phyloP scores from a whole-genome alignment of 106 monocot genomes.

The Allium sativum region DNA sequence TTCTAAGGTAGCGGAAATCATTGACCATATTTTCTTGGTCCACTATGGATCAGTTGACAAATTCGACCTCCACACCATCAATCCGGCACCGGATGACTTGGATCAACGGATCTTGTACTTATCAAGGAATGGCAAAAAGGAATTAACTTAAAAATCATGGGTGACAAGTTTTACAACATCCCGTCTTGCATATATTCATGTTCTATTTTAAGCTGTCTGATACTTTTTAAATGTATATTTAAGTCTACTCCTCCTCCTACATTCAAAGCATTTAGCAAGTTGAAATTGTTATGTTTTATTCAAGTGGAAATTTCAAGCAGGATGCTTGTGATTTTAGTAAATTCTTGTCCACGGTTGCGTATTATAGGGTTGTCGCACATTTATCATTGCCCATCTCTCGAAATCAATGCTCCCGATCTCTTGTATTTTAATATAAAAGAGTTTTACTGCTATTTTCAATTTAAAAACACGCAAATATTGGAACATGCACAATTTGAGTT shows the following conservation, averaged over 20 bases:
- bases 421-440: not conserved
- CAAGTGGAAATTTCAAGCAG: not conserved
- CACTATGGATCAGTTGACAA: constrained; percentile 5
- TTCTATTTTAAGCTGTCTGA: not conserved
- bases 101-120: constrained; percentile 5
- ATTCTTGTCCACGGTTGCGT: not conserved
- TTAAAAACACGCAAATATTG: not conserved
- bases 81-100: not conserved
- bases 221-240: not conserved
- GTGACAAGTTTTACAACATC: not conserved
- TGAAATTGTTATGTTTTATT: not conserved
- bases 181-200: constrained; percentile 6
- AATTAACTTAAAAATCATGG: not conserved
- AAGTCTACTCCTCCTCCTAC: not conserved
- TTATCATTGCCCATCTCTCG: not conserved
- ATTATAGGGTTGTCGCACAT: not conserved
- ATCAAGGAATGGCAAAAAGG: constrained; percentile 10
- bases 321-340: not conserved
- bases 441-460: not conserved
- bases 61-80: not conserved
- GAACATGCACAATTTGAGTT: not conserved
- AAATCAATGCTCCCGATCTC: not conserved
- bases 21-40: constrained; percentile 7
- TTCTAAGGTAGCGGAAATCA: not conserved
- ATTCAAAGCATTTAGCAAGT: constrained; percentile 1